phyloP scores from a whole-genome alignment of 768 basidiomycete species.

The Suillus ampliporus region DNA sequence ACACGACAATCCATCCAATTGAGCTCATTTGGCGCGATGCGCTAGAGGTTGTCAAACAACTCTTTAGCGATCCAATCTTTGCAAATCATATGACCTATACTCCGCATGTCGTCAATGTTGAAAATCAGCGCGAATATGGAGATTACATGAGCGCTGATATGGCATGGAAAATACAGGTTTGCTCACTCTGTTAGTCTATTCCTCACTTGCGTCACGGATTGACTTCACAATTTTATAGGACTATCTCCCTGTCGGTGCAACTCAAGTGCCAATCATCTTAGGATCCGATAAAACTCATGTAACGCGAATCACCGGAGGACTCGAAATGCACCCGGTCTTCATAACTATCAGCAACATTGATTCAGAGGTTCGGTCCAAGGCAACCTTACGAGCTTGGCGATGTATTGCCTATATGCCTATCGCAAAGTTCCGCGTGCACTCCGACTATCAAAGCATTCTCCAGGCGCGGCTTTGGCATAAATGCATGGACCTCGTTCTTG shows the following conservation, averaged over 20 bases:
- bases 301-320: constrained; percentile 33
- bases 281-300: constrained; percentile 42
- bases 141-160: constrained; percentile 29
- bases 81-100: constrained; percentile 23
- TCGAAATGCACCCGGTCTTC: constrained; percentile 33
- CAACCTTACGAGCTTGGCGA: constrained; percentile 1
- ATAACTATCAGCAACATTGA: constrained; percentile 28
- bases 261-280: constrained; percentile 34
- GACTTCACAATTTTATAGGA: constrained; percentile 25
- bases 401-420: constrained; percentile 36
- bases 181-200: constrained; percentile 23
- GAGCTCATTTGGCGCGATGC: constrained; percentile 30
- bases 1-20: constrained; percentile 22
- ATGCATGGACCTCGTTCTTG: constrained; percentile 35
- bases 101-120: constrained; percentile 20
- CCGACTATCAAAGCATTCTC: constrained; percentile 29
- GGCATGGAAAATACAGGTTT: constrained; percentile 32
- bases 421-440: constrained; percentile 28
- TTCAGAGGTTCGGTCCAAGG: constrained; percentile 24
- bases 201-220: constrained; percentile 23
- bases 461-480: constrained; percentile 33
- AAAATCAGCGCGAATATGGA: constrained; percentile 17
- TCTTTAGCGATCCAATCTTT: constrained; percentile 31
- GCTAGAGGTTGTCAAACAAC: constrained; percentile 26
- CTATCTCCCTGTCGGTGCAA: constrained; percentile 28